phyloP scores from a whole-genome alignment of 164 flowering plant species.

The Vitis amurensis region DNA sequence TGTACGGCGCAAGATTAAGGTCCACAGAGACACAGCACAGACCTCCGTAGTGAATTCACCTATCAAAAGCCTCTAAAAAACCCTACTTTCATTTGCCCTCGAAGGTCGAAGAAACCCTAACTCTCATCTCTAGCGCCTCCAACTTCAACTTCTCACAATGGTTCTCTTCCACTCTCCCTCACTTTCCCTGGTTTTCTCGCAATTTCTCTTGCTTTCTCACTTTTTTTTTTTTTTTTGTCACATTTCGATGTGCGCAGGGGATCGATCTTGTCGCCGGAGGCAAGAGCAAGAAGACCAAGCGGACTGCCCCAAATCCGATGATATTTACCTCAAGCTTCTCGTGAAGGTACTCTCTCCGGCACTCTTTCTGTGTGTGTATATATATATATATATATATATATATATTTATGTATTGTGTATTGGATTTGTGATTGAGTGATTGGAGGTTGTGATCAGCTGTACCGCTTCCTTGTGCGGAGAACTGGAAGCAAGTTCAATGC shows the following conservation, averaged over 20 bases:
- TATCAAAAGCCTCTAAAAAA: no score
- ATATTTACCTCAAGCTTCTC: constrained; percentile 42
- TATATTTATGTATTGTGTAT: not conserved
- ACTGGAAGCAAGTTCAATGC: constrained; percentile 55
- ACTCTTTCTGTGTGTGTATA: not conserved
- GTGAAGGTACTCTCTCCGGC: constrained; percentile 29
- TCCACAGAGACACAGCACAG: no score
- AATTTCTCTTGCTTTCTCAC: not conserved
- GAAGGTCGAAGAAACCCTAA: no score
- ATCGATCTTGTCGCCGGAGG: constrained; percentile 49
- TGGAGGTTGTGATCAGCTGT: constrained; percentile 26
- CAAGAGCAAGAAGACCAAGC: constrained; percentile 42
- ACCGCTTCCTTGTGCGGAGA: constrained; percentile 50
- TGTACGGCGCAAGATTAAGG: no score
- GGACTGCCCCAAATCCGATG: constrained; percentile 44
- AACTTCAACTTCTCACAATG: no score
- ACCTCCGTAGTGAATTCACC: no score
- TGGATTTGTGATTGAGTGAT: constrained; percentile 6
- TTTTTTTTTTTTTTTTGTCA: not conserved
- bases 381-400: not conserved
- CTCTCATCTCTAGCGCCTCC: no score
- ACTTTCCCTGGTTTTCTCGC: no score
- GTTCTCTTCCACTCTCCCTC: no score
- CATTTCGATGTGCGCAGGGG: constrained; percentile 23
- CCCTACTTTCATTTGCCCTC: no score